Conservation (phyloP, 495 filamentous ascomycete species). For the Bacidia rubella region DNA sequence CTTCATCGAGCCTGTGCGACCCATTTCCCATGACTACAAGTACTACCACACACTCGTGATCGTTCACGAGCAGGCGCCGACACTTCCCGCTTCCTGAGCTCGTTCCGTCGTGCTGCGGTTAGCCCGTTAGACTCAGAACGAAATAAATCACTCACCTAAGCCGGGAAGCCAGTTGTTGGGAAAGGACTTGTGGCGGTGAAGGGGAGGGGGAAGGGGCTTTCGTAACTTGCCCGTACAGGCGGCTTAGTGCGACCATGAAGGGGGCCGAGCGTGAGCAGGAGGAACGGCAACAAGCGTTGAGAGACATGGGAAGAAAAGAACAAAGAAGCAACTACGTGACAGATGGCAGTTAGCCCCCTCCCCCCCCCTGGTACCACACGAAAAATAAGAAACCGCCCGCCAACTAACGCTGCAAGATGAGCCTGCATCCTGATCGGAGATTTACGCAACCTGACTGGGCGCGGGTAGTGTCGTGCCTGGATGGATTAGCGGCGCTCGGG, state of each 20-base stretch:
- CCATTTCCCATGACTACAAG: not conserved
- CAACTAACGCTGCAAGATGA: not conserved
- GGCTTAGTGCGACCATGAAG: no score
- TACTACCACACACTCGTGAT: not conserved
- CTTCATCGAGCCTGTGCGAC: slow-evolving; percentile 5
- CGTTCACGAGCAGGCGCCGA: not conserved
- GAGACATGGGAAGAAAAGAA: not conserved
- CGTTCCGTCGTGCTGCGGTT: no score
- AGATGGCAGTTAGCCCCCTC: no score
- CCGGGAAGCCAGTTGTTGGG: not conserved
- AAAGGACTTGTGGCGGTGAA: not conserved
- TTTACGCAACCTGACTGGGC: not conserved
- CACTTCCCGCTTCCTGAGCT: not conserved
- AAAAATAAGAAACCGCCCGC: not conserved
- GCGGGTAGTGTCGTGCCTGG: not conserved
- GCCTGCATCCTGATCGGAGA: not conserved
- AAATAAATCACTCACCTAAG: not conserved
- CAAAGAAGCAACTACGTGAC: not conserved
- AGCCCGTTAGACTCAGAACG: no score
- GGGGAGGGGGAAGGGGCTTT: not conserved
- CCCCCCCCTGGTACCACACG: no score
- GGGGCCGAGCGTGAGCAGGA: not conserved
- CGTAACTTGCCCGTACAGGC: not conserved
- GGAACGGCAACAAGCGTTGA: not conserved
- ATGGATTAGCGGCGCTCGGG: no score